A percentile compares a stretch with the other conserved stretches of the same genome.
phyloP scores from a whole-genome alignment of 2,329 filamentous ascomycete species.

The Ophiocordyceps camponoti-floridani region DNA sequence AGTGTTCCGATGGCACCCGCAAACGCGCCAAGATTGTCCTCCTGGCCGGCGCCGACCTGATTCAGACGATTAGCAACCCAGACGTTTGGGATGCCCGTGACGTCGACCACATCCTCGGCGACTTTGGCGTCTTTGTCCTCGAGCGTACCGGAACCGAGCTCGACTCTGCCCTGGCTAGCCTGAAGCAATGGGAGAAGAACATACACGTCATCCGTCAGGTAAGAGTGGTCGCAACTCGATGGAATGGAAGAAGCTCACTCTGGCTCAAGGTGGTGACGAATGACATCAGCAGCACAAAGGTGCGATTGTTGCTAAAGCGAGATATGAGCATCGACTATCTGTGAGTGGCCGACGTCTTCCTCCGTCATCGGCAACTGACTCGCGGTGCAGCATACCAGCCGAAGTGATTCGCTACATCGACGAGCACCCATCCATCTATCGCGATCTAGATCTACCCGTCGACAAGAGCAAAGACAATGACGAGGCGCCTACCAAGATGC shows the following conservation, averaged over 20 bases:
- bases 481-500: conserved; percentile 2
- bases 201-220: conserved; percentile 60
- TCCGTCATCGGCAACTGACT: background rate
- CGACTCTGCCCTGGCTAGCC: conserved; percentile 65
- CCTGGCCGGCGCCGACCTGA: conserved; percentile 61
- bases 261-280: conserved; percentile 44
- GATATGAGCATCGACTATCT: conserved; percentile 67
- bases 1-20: conserved; percentile 46
- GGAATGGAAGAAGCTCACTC: background rate
- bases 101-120: conserved; percentile 71
- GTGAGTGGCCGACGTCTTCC: conserved; percentile 6
- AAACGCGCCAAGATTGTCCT: conserved; percentile 58
- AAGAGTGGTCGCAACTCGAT: background rate
- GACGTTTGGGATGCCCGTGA: conserved; percentile 73
- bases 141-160: conserved; percentile 79
- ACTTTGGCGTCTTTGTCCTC: conserved; percentile 72
- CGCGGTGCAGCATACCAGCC: conserved; percentile 31
- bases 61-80: conserved; percentile 54
- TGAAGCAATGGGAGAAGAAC: conserved; percentile 71
- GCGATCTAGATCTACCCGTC: conserved; percentile 21
- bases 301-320: conserved; percentile 60
- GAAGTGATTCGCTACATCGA: conserved; percentile 61
- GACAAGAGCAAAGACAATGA: conserved; percentile 8
- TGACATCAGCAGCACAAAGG: conserved; percentile 68
- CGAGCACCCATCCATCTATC: conserved; percentile 41